Base-by-base conservation (phyloP, 805 yeast species). In the Candida vartiovaarae region DNA sequence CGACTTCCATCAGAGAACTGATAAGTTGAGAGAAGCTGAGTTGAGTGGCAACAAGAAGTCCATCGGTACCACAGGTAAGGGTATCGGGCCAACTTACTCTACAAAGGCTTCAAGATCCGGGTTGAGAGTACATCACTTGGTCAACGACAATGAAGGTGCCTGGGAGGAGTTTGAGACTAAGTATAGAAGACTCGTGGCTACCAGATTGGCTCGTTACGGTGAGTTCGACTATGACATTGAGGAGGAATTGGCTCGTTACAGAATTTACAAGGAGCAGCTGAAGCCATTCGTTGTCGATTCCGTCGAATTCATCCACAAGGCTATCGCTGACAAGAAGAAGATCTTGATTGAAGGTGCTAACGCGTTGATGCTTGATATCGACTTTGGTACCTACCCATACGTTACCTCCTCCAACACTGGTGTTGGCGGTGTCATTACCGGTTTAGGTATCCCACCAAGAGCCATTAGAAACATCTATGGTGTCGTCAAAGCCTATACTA, bases 41-140 rank as follows among this genome's bases (percentile, higher is more conserved):
- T 75, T 93, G 43, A 61, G 71, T 7, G 67, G 63, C 36, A 70
- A 67, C 48, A 79, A 80, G 65, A 87, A 87, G 64, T 87, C 88
- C 63, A 91, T 93, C 58, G 99, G 99, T 56, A 93, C 99, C 50
- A 93, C 99, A 32, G 97, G 98, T 62, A 93, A 93, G 64, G 99
- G 99, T 68, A 93, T 93, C 60, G 99, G 99, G 46, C 99, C 99
- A 57, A 84, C 99, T 36, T 93, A 93, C 65, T 83, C 97, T 26
- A 89, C 99, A 51, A 93, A 93, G 72, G 95, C 95, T 41, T 84
- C 95, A 11, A 83, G 99, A 70, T 88, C 97, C 23, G 99, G 99
- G 61, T 74, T 93, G 56, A 80, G 99, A 68, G 95, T 93, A 44
- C 99, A 93, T 70, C 98, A 93, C 72, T 76, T 93, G 60, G 93